Evolutionary conservation across 495 filamentous ascomycete genomes (phyloP), one percentile per base, ranked within the genome.

Genomic region (Penicillium fimorum): DNA sequence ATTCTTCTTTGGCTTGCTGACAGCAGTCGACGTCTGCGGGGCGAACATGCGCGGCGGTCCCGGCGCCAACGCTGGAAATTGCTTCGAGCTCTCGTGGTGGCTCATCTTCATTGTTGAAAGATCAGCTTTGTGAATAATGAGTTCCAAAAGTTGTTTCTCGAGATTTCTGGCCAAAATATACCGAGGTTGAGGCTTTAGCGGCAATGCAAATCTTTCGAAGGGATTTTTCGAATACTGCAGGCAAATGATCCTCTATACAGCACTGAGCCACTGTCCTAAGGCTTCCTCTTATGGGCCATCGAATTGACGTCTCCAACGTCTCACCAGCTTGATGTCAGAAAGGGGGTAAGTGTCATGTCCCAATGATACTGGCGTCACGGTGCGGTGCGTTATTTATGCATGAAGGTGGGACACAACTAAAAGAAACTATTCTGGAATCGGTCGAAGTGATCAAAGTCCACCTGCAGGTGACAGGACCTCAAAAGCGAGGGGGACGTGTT

Each of bases 1-100:
- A 45, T 69, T 77, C 62, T 77, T 77, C 44, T 69, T 74, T 20
- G 66, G 64, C 46, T 65, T 66, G 44, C 48, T 55, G 32, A 74
- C 49, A 12, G 63, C 45, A 5, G 55, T 52, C 2, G 59, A 49
- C 17, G 56, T 42, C 20, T 67, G 63, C 40, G 57, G 57, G 37
- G 65, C 45, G 22, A 61, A 61, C 10, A 51, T 62, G 8, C 65
- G 65, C 18, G 65, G 47, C 33, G 65, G 70, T 2, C 69, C 71
- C 29, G 72, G 72, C 32, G 71, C 70, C 29, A 76, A 60, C 1
- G 65, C 40, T 48, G 62, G 65, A 27, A 75, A 69, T 8, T 60
- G 59, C 27, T 63, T 73, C 22, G 57, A 38, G 32, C 63, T 53
- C 24, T 69, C 57, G 24, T 63, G 59, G 4, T 60, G 51, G 46